Evolutionary conservation across 257 asterid genomes (phyloP).

Genomic region (Marsdenia floribunda): DNA sequence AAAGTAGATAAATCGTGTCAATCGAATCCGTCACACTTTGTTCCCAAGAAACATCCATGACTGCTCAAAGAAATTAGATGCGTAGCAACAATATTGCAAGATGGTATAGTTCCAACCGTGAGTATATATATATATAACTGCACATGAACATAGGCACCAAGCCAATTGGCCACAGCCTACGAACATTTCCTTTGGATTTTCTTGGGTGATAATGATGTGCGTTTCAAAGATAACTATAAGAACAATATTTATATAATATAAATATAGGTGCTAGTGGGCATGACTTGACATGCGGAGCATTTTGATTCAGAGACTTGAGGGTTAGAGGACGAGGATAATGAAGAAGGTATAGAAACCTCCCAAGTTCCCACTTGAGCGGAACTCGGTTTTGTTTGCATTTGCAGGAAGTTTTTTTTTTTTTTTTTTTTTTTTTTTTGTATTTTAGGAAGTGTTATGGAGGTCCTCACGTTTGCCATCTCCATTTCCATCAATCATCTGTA

Average conservation of each 20-base stretch:
- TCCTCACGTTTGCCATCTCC: slow-evolving; percentile 2
- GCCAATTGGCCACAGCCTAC: neutral
- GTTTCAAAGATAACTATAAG: neutral
- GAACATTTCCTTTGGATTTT: neutral
- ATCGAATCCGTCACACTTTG: slow-evolving; percentile 51
- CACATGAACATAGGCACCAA: neutral
- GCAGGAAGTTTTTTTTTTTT: no score
- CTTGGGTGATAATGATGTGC: neutral
- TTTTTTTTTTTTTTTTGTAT: no score
- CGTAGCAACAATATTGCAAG: neutral
- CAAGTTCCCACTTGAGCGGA: neutral
- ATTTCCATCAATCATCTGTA: neutral
- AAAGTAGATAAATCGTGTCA: slow-evolving; percentile 49
- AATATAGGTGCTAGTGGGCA: no score
- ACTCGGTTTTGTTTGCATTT: neutral
- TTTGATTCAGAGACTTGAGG: slow-evolving; percentile 8
- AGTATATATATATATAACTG: neutral
- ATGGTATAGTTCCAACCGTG: slow-evolving; percentile 3
- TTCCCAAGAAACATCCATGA: slow-evolving; percentile 64
- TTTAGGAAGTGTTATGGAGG: neutral
- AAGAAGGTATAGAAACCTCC: neutral
- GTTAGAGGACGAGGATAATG: neutral
- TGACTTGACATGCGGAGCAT: slow-evolving; percentile 14
- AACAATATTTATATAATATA: no score
- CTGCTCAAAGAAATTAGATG: neutral